Conservation (phyloP, 129 eudicot genomes). For the Dittrichia graveolens region DNA sequence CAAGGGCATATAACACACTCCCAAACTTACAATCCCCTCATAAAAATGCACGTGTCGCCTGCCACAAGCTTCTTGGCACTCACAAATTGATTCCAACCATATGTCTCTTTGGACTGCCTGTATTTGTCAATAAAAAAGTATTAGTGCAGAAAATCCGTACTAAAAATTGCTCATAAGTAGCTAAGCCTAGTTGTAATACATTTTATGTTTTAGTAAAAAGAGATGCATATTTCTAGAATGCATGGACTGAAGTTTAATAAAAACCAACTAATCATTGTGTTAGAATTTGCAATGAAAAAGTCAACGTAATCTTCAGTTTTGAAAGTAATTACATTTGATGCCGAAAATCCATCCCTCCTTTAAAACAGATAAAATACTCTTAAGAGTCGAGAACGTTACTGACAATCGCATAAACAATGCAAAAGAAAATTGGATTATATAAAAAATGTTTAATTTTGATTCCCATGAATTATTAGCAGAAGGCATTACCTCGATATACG, state of each 20-base stretch:
- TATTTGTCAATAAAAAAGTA: too few species aligned
- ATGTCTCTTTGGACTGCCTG: slow-evolving; percentile 38
- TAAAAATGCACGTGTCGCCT: slow-evolving; percentile 38
- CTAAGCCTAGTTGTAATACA: not conserved
- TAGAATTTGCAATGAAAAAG: not conserved
- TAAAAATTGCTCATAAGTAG: slow-evolving; percentile 1
- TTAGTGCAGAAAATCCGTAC: slow-evolving; percentile 6
- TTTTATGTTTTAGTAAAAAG: not conserved
- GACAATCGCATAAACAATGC: not conserved
- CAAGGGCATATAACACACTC: not conserved
- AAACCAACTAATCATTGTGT: not conserved
- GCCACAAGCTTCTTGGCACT: slow-evolving; percentile 27
- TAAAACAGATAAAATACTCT: not conserved
- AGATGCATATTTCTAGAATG: too few species aligned
- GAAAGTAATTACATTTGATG: slow-evolving; percentile 6
- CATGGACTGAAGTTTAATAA: too few species aligned
- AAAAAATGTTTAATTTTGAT: not conserved
- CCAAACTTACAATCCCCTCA: slow-evolving; percentile 9
- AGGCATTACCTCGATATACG: slow-evolving; percentile 31
- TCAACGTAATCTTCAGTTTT: not conserved
- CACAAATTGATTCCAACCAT: slow-evolving; percentile 38
- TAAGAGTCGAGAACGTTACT: slow-evolving; percentile 8
- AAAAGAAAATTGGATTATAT: not conserved
- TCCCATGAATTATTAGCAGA: not conserved
- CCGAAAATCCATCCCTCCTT: not conserved